phyloP scores from a whole-genome alignment of 257 asterid genomes.

The Sherardia arvensis region DNA sequence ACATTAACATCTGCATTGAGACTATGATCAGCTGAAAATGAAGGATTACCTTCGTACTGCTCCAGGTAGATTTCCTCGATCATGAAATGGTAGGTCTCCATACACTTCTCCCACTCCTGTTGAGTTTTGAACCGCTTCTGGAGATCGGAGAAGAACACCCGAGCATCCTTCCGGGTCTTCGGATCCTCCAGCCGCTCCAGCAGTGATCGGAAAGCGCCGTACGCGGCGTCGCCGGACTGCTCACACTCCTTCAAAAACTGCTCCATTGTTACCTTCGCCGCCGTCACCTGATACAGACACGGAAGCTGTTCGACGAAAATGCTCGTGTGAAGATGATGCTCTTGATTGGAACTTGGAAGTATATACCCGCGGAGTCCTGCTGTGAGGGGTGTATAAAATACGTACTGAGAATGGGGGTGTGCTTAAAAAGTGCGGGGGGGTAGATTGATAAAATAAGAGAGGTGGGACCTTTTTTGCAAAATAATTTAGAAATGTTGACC shows the following conservation, averaged over 20 bases:
- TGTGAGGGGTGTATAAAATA: not conserved
- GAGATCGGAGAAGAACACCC: conserved; percentile 78
- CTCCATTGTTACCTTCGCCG: conserved; percentile 42
- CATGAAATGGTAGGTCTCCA: conserved; percentile 66
- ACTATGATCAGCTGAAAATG: not conserved
- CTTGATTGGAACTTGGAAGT: not conserved
- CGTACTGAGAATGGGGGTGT: not conserved
- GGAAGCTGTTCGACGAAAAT: not conserved
- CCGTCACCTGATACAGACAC: conserved; percentile 9
- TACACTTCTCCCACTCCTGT: conserved; percentile 57
- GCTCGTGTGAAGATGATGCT: not conserved
- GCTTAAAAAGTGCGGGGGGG: not conserved
- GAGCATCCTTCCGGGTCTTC: conserved; percentile 59
- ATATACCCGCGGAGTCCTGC: not conserved
- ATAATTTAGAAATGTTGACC: not conserved
- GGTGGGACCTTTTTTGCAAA: not conserved
- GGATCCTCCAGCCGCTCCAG: conserved; percentile 87
- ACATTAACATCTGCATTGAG: not conserved
- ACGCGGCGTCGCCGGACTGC: conserved; percentile 85
- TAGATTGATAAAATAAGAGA: not conserved
- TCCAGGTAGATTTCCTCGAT: conserved; percentile 72
- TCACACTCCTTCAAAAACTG: conserved; percentile 65
- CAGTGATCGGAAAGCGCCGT: conserved; percentile 76
- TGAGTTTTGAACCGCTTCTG: conserved; percentile 51
- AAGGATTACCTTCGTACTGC: conserved; percentile 57